Evolutionary conservation across 495 filamentous ascomycete species (phyloP).

Genomic region (Aspergillus asperescens): DNA sequence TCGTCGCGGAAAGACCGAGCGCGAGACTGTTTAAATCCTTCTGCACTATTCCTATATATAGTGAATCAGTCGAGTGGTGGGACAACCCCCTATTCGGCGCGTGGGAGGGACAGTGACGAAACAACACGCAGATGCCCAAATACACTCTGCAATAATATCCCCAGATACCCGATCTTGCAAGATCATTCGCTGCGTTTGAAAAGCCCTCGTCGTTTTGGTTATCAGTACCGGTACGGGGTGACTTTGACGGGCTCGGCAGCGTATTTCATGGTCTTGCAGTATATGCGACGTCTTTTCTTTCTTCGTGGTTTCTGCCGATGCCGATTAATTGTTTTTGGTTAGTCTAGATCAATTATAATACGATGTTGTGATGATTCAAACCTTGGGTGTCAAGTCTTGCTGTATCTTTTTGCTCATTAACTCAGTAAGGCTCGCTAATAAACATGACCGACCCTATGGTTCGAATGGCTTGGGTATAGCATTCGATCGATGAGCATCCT

Average conservation of each 20-base stretch:
- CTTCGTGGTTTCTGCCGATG: not conserved
- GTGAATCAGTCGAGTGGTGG: not conserved
- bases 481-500: no score
- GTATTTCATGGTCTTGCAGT: conserved; percentile 3
- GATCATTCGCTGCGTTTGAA: conserved; percentile 11
- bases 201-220: not conserved
- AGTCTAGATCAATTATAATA: conserved; percentile 3
- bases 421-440: no score
- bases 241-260: not conserved
- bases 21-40: conserved; percentile 30
- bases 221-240: not conserved
- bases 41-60: not conserved
- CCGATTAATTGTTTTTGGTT: not conserved
- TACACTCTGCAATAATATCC: conserved; percentile 15
- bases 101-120: not conserved
- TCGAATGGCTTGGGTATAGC: no score
- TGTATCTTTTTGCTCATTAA: no score
- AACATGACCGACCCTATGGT: no score
- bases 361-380: conserved; percentile 1
- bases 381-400: no score
- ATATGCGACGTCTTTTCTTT: conserved; percentile 1
- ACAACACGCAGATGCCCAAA: not conserved
- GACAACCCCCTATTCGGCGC: not conserved
- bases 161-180: conserved; percentile 37
- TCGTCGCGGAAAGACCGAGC: conserved; percentile 39